A percentile compares a stretch with the other conserved stretches of the same genome.
These are phyloP conservation scores for Neurospora africana DNA, from an alignment of 495 filamentous ascomycete genomes.

Conservation along the genomic window DNA sequence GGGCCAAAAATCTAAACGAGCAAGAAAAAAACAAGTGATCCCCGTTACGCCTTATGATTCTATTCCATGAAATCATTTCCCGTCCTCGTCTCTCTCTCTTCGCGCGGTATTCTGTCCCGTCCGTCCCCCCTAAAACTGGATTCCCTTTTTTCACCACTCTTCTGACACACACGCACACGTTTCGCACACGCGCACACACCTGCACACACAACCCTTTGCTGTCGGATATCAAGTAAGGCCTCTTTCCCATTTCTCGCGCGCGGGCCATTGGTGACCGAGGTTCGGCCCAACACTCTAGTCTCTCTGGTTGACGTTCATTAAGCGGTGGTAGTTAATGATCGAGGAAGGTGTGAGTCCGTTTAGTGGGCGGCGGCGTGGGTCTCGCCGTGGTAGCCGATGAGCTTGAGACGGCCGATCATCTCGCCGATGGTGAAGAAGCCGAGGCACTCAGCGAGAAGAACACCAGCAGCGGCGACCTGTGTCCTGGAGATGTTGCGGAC, in stretches of 20 bases:
- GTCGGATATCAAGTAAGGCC: background rate
- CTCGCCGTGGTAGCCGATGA: constrained; percentile 82
- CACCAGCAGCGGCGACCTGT: constrained; percentile 58
- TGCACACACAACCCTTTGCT: background rate
- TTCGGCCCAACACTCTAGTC: background rate
- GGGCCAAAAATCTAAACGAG: background rate
- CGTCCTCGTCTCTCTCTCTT: background rate
- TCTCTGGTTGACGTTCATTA: background rate
- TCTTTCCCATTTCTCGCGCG: background rate
- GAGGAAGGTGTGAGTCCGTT: background rate
- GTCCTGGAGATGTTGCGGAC: constrained; percentile 58
- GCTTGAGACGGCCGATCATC: constrained; percentile 89
- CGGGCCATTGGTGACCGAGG: background rate
- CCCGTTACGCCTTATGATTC: constrained; percentile 1
- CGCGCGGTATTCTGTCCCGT: background rate
- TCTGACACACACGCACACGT: background rate
- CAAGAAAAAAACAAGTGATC: constrained; percentile 1
- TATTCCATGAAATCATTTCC: constrained; percentile 1
- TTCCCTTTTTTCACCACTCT: background rate
- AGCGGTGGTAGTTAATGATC: background rate
- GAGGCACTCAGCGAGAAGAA: constrained; percentile 74
- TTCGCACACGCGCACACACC: background rate
- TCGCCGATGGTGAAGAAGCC: constrained; percentile 98
- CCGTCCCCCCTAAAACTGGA: background rate
- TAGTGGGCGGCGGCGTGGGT: constrained; percentile 43